Percentiles rank a stretch among this genome's conserved stretches.
phyloP scores from a whole-genome alignment of 768 basidiomycete species.

The Lactarius evosmus region DNA sequence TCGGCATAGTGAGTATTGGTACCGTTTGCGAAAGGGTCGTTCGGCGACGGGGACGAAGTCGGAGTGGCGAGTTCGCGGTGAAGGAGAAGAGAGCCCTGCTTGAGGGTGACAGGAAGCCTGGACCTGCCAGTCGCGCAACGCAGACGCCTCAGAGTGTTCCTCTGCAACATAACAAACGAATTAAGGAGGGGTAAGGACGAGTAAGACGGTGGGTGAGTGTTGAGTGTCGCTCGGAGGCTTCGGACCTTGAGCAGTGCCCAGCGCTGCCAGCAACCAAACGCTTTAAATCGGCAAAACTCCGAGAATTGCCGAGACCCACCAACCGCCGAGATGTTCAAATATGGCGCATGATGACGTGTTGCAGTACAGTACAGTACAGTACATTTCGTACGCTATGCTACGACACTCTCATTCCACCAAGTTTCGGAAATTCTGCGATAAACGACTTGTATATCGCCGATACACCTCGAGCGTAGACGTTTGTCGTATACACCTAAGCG shows the following conservation, averaged over 20 bases:
- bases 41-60: conserved; percentile 57
- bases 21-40: conserved; percentile 88
- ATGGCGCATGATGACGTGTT: neutral
- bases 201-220: conserved; percentile 5
- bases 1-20: conserved; percentile 95
- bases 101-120: conserved; percentile 24
- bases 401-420: conserved; percentile 8
- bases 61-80: conserved; percentile 47
- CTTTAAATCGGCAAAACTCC: conserved; percentile 7
- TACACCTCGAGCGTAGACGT: conserved; percentile 90
- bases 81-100: conserved; percentile 26
- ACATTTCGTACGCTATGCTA: neutral
- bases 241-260: conserved; percentile 15
- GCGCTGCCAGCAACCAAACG: neutral
- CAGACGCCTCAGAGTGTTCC: conserved; percentile 39
- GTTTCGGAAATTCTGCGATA: conserved; percentile 33
- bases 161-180: conserved; percentile 36
- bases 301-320: neutral
- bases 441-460: conserved; percentile 69
- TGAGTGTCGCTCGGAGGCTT: conserved; percentile 2
- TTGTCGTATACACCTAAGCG: conserved; percentile 68
- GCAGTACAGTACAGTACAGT: neutral
- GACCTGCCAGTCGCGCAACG: conserved; percentile 33
- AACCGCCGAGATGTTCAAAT: neutral
- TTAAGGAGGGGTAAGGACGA: neutral